Conservation (phyloP, 176 grass and related monocot genomes). For the Triticum monococcum region DNA sequence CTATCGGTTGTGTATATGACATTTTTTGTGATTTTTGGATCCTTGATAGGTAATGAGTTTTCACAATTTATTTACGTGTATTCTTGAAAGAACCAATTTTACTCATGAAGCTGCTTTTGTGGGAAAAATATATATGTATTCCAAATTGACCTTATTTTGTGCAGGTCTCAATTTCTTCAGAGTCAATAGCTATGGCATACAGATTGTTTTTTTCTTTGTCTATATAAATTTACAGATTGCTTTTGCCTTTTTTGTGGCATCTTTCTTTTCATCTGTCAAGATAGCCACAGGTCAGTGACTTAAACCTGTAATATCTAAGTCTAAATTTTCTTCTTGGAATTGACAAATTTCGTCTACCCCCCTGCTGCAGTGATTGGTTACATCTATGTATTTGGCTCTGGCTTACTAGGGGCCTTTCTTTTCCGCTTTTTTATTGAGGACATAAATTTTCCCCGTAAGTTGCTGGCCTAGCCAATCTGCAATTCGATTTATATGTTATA, state of each 20-base stretch:
- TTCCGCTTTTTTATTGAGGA: slow-evolving; percentile 63
- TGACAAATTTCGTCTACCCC: background rate
- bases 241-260: slow-evolving; percentile 49
- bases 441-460: slow-evolving; percentile 60
- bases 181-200: slow-evolving; percentile 51
- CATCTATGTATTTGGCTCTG: slow-evolving; percentile 72
- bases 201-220: slow-evolving; percentile 55
- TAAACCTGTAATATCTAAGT: slow-evolving; percentile 16
- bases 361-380: slow-evolving; percentile 50
- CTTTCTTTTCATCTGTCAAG: slow-evolving; percentile 58
- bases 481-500: slow-evolving; percentile 10
- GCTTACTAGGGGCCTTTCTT: slow-evolving; percentile 74
- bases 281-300: slow-evolving; percentile 54
- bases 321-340: slow-evolving; percentile 7
- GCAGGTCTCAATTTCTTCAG: slow-evolving; percentile 64
- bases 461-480: slow-evolving; percentile 9
- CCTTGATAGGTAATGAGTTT: slow-evolving; percentile 29
- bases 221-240: slow-evolving; percentile 73
- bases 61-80: background rate
- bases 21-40: slow-evolving; percentile 63
- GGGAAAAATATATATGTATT: background rate
- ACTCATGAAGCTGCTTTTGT: slow-evolving; percentile 6
- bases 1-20: slow-evolving; percentile 47
- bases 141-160: slow-evolving; percentile 31
- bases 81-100: background rate